A percentile compares a stretch with the other conserved stretches of the same genome.
phyloP scores from a whole-genome alignment of 1,139 yeast species.

The Hanseniaspora gamundiae region DNA sequence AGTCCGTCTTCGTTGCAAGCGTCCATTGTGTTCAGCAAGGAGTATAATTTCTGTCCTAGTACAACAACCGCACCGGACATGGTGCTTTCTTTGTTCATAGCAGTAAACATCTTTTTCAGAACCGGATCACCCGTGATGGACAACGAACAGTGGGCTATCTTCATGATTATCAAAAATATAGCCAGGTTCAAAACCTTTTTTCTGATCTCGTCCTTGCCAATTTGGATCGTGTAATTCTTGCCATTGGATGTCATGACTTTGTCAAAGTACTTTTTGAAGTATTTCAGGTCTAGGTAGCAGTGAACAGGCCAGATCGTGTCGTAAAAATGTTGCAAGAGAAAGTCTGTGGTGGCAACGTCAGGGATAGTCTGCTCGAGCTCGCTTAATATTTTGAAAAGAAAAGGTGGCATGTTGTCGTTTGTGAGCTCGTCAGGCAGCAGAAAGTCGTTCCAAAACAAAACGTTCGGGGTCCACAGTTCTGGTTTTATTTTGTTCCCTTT shows the following conservation, averaged over 20 bases:
- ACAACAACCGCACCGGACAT: neutral
- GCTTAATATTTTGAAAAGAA: neutral
- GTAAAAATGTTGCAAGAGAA: neutral
- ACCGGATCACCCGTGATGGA: neutral
- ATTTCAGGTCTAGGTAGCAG: neutral
- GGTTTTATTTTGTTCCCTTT: neutral
- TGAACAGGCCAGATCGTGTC: neutral
- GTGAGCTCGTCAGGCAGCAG: neutral
- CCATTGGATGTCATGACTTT: neutral
- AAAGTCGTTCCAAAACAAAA: slow-evolving; percentile 1
- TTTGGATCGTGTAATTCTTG: neutral
- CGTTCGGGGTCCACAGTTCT: slow-evolving; percentile 1
- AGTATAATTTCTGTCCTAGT: neutral
- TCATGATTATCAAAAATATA: neutral
- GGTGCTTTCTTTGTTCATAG: neutral
- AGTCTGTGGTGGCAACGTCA: neutral
- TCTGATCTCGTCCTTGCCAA: neutral
- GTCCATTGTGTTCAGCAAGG: slow-evolving; percentile 1
- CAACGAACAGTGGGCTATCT: neutral
- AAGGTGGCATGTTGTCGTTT: neutral
- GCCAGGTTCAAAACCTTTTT: neutral
- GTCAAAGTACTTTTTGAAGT: neutral
- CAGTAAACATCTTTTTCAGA: neutral
- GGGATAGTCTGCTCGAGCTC: neutral
- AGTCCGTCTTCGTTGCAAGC: neutral